Evolutionary conservation across 768 basidiomycete species (phyloP).

Genomic region (Coprinopsis cinerea): DNA sequence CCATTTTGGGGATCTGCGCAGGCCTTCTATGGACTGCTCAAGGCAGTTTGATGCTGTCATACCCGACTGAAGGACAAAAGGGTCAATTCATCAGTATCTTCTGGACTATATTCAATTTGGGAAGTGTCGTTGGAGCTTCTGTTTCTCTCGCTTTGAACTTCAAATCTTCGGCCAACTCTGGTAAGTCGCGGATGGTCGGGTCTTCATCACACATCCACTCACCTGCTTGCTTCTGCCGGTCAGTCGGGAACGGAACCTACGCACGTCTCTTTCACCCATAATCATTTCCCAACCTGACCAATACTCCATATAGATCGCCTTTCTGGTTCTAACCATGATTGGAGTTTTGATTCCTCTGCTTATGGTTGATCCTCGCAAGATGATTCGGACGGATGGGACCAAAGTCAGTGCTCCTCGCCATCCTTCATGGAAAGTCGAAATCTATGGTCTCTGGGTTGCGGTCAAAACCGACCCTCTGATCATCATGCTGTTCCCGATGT

Average conservation of each 20-base stretch:
- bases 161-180: constrained; percentile 41
- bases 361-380: constrained; percentile 67
- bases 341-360: constrained; percentile 61
- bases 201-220: neutral
- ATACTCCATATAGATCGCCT: constrained; percentile 50
- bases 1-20: constrained; percentile 67
- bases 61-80: constrained; percentile 76
- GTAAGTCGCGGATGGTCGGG: constrained; percentile 21
- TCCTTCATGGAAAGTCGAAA: constrained; percentile 74
- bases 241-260: constrained; percentile 71
- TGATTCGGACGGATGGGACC: constrained; percentile 72
- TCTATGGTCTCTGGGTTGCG: constrained; percentile 62
- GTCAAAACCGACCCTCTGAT: constrained; percentile 68
- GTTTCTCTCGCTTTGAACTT: constrained; percentile 72
- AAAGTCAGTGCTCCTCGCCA: constrained; percentile 57
- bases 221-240: neutral
- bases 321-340: constrained; percentile 65
- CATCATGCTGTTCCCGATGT: constrained; percentile 78
- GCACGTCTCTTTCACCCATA: constrained; percentile 33
- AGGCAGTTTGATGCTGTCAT: constrained; percentile 79
- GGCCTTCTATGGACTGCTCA: constrained; percentile 78
- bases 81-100: constrained; percentile 74
- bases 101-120: constrained; percentile 81
- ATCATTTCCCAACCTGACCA: neutral
- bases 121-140: constrained; percentile 71